Base-by-base conservation (phyloP, 208 protist species). In the Tritrichomonas foetus region DNA sequence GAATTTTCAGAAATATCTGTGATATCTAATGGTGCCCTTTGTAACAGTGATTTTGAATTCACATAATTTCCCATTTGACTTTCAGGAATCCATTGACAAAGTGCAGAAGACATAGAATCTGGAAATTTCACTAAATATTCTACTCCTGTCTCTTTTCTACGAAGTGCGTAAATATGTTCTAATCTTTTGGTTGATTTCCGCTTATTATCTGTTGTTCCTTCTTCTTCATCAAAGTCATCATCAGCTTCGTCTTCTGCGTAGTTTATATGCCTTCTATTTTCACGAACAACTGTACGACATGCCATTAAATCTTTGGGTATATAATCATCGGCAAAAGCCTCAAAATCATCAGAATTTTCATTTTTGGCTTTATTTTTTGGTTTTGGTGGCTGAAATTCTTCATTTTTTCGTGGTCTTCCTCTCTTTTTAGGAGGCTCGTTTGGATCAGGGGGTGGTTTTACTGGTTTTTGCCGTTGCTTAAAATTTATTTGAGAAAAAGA, bases 11-110 rank as follows among this genome's bases (percentile, higher is more conserved):
- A 39, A 89, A 89, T 89, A 57, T 39, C 30, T 20, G 20, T 22
- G 1, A 47, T 41, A 25, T 13, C 27, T 27, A 20, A 16, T 41
- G 33, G 53, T 3, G 39, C 53, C 39, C 47, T 25, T n/a, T 20
- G 8, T 3, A 53, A 39, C 53, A 47, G 78, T 5, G 78, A 53
- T 89, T 89, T 44, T 16, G 78, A 44, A 53, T 89, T 57, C 0
- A 27, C 3, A 1, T 44, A 30, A 9, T 33, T 57, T 36, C 3
- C 22, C 0, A 89, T 27, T 57, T 3, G 1, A n/a, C 0, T 39
- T 16, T 89, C 78, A 11, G 47, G 16, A 57, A 89, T 39, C 78
- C 78, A 89, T 89, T 89, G 41, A 36, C 78, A 89, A 39, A 89
- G 41, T 39, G 13, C 78, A 20, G 47, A 20, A n/a, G 3, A 41